These are phyloP conservation scores for Candida nitratophila DNA, from an alignment of 805 yeast genomes.

Conservation along the genomic window DNA sequence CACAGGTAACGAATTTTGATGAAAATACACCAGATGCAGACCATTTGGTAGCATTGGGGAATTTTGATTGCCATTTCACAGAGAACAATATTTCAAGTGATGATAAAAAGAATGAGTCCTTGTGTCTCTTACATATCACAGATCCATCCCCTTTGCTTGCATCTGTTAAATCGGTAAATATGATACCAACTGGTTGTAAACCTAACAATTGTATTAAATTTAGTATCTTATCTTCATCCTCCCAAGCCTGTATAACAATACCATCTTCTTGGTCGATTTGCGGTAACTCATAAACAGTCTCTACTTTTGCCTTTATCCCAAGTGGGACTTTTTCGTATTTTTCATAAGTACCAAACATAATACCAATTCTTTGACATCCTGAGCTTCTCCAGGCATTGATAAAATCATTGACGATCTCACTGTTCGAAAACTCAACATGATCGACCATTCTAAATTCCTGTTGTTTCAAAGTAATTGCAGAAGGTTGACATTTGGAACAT, in stretches of 20 bases:
- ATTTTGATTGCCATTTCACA: conserved; percentile 62
- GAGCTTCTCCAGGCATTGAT: conserved; percentile 89
- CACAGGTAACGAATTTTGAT: conserved; percentile 91
- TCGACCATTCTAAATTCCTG: conserved; percentile 95
- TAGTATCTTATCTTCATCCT: conserved; percentile 46
- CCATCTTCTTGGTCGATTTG: conserved; percentile 88
- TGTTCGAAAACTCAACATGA: conserved; percentile 84
- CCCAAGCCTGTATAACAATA: conserved; percentile 49
- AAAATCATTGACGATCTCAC: conserved; percentile 68
- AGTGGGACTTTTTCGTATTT: conserved; percentile 78
- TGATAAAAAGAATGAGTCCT: conserved; percentile 81
- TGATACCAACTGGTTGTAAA: conserved; percentile 66
- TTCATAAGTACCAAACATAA: conserved; percentile 76
- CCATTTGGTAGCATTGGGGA: conserved; percentile 60
- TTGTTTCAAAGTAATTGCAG: conserved; percentile 86
- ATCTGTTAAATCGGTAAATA: conserved; percentile 87
- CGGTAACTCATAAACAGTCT: conserved; percentile 90
- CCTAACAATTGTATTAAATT: conserved; percentile 53
- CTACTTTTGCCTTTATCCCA: conserved; percentile 90
- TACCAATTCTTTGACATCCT: conserved; percentile 82
- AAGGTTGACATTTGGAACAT: conserved; percentile 94
- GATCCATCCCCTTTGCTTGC: conserved; percentile 82
- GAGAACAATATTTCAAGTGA: conserved; percentile 85
- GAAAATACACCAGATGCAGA: conserved; percentile 61
- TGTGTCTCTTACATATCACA: conserved; percentile 88